Evolutionary conservation across 1,284 basidiomycete species (phyloP).

Genomic region (Apiotrichum domesticum): DNA sequence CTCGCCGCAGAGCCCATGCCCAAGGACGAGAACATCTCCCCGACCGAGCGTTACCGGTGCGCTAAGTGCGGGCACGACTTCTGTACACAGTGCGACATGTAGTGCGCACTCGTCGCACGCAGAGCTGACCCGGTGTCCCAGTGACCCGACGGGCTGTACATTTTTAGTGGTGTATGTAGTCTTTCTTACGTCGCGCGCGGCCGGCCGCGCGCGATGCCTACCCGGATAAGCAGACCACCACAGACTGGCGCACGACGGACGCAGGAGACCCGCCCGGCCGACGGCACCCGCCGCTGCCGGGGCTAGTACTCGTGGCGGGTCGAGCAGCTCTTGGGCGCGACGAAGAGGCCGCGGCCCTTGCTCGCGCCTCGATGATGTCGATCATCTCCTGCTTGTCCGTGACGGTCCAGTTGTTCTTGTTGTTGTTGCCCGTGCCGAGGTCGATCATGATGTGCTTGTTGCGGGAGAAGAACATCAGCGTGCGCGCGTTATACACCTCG

Average conservation of each 20-base stretch:
- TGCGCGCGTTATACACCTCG: conserved; percentile 82
- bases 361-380: conserved; percentile 96
- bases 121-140: conserved; percentile 38
- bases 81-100: conserved; percentile 66
- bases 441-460: conserved; percentile 99
- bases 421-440: conserved; percentile 98
- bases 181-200: conserved; percentile 67
- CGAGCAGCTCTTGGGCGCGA: conserved; percentile 61
- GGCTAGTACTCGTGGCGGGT: conserved; percentile 46
- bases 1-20: conserved; percentile 36
- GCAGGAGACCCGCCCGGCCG: too few relatives aligned
- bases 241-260: neutral
- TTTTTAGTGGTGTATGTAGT: conserved; percentile 6
- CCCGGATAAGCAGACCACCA: neutral
- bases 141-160: conserved; percentile 6
- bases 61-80: conserved; percentile 50
- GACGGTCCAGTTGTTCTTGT: conserved; percentile 98
- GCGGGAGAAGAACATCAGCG: conserved; percentile 96
- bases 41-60: conserved; percentile 65
- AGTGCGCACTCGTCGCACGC: too few relatives aligned
- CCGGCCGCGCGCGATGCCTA: too few relatives aligned
- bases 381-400: conserved; percentile 96
- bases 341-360: conserved; percentile 95
- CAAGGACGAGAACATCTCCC: conserved; percentile 62
- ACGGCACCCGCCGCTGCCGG: neutral